Conservation (phyloP, 2,329 filamentous ascomycete species). For the Monosporascus sp. region DNA sequence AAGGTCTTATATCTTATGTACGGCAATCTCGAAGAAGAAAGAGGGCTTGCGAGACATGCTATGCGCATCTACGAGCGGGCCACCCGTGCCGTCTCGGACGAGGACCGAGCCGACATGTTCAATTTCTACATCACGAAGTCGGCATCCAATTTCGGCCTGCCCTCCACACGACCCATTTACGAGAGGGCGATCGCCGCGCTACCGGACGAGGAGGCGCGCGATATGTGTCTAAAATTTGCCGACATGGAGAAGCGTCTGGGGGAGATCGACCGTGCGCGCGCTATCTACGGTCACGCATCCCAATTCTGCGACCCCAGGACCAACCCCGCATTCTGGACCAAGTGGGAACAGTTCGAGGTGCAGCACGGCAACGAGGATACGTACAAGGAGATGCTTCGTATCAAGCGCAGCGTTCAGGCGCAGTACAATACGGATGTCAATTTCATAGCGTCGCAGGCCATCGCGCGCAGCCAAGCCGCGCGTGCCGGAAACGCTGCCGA, state of each 20-base stretch:
- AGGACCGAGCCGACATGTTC: constrained; percentile 95
- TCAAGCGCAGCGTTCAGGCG: constrained; percentile 95
- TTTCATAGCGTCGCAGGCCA: constrained; percentile 93
- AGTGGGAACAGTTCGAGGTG: constrained; percentile 96
- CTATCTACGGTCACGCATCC: constrained; percentile 93
- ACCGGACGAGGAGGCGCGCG: constrained; percentile 85
- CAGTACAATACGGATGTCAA: constrained; percentile 99
- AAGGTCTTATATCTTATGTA: constrained; percentile 98
- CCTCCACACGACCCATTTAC: constrained; percentile 92
- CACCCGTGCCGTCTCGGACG: constrained; percentile 88
- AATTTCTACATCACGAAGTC: constrained; percentile 99
- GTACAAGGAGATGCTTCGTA: constrained; percentile 97
- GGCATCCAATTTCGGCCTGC: constrained; percentile 93
- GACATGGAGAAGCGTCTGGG: constrained; percentile 91
- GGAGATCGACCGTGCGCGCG: constrained; percentile 89
- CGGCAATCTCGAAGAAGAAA: constrained; percentile 91
- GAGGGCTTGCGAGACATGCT: constrained; percentile 87
- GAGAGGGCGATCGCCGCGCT: constrained; percentile 92
- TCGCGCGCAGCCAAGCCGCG: constrained; percentile 68
- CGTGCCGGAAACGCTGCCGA: constrained; percentile 30
- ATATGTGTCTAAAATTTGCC: constrained; percentile 98
- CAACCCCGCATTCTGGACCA: constrained; percentile 85
- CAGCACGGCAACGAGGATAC: constrained; percentile 98
- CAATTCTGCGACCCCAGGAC: constrained; percentile 96
- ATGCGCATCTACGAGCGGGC: constrained; percentile 99